Conservation (phyloP, 2,329 filamentous ascomycete genomes). For the Cyclaneusma minus region DNA sequence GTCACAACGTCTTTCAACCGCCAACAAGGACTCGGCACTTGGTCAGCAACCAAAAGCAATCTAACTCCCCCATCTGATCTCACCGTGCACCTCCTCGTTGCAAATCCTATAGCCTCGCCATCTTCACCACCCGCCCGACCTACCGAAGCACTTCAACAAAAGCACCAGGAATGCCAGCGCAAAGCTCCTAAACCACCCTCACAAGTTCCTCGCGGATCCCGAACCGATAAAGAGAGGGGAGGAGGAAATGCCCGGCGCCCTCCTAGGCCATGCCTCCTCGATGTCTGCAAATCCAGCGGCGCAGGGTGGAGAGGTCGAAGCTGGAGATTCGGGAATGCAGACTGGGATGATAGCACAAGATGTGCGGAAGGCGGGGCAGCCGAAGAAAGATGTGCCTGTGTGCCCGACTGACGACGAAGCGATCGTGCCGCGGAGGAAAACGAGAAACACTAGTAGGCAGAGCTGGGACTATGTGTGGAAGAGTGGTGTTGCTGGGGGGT, state of each 20-base stretch:
- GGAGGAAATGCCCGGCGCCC: conserved; percentile 37
- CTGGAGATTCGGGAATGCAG: conserved; percentile 21
- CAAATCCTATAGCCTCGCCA: no score
- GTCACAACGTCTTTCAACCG: no score
- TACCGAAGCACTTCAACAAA: no score
- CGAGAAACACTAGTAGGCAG: conserved; percentile 41
- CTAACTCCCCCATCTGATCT: no score
- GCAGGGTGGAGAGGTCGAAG: conserved; percentile 27
- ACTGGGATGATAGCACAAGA: conserved; percentile 9
- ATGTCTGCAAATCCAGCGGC: conserved; percentile 23
- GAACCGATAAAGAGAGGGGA: no score
- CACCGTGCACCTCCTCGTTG: no score
- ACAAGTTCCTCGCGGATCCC: no score
- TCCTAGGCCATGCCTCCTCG: conserved; percentile 38
- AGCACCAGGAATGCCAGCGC: no score
- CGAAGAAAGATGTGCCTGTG: conserved; percentile 23
- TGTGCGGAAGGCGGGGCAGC: conserved; percentile 9
- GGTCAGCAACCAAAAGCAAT: no score
- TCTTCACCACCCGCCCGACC: no score
- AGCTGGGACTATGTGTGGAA: conserved; percentile 73
- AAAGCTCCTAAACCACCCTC: no score
- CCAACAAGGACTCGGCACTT: no score
- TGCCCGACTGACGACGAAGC: conserved; percentile 36
- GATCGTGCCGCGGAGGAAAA: conserved; percentile 29
- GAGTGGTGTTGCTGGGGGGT: conserved; percentile 71